phyloP scores from a whole-genome alignment of 768 basidiomycete genomes.

The Suillus subalutaceus region DNA sequence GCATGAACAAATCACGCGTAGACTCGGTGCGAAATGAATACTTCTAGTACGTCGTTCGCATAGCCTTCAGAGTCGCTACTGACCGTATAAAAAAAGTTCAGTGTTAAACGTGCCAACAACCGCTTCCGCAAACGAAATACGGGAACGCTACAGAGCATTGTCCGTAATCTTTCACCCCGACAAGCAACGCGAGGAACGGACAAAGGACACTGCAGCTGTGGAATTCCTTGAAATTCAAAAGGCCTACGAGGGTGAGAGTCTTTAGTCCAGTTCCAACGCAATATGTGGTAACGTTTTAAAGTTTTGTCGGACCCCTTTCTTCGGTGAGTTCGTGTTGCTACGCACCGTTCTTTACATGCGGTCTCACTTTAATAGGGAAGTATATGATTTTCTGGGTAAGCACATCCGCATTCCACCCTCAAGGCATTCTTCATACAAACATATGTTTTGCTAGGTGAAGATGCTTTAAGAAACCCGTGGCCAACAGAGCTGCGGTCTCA shows the following conservation, averaged over 20 bases:
- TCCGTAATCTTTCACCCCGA: slow-evolving; percentile 87
- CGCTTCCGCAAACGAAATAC: slow-evolving; percentile 69
- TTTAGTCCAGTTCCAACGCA: not conserved
- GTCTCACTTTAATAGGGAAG: slow-evolving; percentile 47
- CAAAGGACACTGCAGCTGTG: slow-evolving; percentile 60
- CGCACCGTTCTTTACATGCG: slow-evolving; percentile 12
- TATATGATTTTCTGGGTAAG: slow-evolving; percentile 76
- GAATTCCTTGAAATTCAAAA: slow-evolving; percentile 79
- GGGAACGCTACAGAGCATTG: slow-evolving; percentile 70
- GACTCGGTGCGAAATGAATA: slow-evolving; percentile 22
- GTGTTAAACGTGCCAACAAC: slow-evolving; percentile 70
- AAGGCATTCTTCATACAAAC: not conserved
- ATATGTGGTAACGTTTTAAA: slow-evolving; percentile 22
- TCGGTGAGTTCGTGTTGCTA: slow-evolving; percentile 45
- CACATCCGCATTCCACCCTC: slow-evolving; percentile 13
- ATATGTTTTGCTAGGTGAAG: slow-evolving; percentile 28
- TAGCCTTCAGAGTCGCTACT: not conserved
- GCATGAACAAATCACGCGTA: not conserved
- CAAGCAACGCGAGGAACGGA: slow-evolving; percentile 64
- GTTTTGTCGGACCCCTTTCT: slow-evolving; percentile 75
- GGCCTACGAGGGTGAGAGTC: slow-evolving; percentile 70
- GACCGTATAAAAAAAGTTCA: slow-evolving; percentile 41
- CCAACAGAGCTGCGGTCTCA: slow-evolving; percentile 46
- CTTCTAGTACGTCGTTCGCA: slow-evolving; percentile 29
- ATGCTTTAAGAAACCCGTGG: slow-evolving; percentile 48